Percentiles rank a stretch among this genome's conserved stretches.
Conservation (phyloP, 2,329 filamentous ascomycete species). For the Didymosphaeria variabile region DNA sequence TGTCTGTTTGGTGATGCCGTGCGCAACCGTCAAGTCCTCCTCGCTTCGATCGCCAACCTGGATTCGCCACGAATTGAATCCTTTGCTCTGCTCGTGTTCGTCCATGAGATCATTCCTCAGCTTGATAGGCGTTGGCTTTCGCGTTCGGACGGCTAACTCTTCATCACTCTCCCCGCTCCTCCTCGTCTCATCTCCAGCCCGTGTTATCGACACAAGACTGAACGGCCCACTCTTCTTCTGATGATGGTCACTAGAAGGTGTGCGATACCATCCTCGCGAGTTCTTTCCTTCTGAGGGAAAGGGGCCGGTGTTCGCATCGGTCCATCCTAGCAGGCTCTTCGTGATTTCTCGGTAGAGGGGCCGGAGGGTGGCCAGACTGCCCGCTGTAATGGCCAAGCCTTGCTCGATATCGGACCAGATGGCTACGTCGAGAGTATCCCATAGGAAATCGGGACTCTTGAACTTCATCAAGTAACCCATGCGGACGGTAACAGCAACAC, state of each 20-base stretch:
- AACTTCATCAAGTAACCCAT: conserved; percentile 49
- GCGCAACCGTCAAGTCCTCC: conserved; percentile 29
- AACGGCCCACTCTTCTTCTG: conserved; percentile 32
- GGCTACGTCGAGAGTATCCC: conserved; percentile 47
- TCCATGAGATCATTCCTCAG: conserved; percentile 38
- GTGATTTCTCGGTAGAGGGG: conserved; percentile 43
- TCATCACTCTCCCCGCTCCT: conserved; percentile 27
- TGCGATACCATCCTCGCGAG: conserved; percentile 18
- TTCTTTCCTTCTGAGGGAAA: conserved; percentile 22
- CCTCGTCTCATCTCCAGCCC: conserved; percentile 26
- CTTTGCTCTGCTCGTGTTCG: conserved; percentile 27
- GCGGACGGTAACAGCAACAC: conserved; percentile 46
- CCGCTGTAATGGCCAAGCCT: conserved; percentile 49
- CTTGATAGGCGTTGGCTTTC: conserved; percentile 34
- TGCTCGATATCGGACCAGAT: conserved; percentile 51
- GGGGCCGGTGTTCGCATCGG: conserved; percentile 23
- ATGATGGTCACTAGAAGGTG: conserved; percentile 30
- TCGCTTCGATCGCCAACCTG: conserved; percentile 38
- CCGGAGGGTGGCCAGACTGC: conserved; percentile 48
- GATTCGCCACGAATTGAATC: conserved; percentile 41
- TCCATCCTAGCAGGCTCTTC: conserved; percentile 30
- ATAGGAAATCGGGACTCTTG: conserved; percentile 45
- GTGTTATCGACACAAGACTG: conserved; percentile 35
- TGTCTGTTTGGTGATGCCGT: conserved; percentile 40
- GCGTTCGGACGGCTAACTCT: conserved; percentile 31